phyloP scores from a whole-genome alignment of 1,284 basidiomycete species.

The Sporisorium scitamineum region DNA sequence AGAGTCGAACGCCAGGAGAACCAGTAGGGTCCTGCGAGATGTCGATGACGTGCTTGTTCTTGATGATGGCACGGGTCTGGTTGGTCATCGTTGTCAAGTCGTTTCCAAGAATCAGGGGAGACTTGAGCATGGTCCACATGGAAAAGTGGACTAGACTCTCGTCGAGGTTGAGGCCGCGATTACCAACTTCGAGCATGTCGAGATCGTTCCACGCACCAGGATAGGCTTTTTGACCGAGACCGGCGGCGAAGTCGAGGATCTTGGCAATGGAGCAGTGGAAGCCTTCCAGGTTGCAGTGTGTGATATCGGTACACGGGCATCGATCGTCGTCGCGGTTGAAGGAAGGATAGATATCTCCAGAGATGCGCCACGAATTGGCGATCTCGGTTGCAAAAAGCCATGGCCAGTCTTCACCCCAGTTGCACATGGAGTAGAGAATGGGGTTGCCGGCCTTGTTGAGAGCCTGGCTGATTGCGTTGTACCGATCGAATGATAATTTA shows the following conservation, averaged over 20 bases:
- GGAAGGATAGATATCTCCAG: constrained; percentile 28
- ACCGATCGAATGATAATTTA: constrained; percentile 54
- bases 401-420: constrained; percentile 44
- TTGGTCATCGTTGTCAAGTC: constrained; percentile 57
- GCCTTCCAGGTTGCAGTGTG: constrained; percentile 27
- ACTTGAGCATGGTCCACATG: constrained; percentile 66
- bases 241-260: constrained; percentile 27
- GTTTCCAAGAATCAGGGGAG: constrained; percentile 67
- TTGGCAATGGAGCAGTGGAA: constrained; percentile 33
- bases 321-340: constrained; percentile 35
- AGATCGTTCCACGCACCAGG: constrained; percentile 64
- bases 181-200: constrained; percentile 59
- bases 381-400: constrained; percentile 67
- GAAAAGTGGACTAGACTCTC: constrained; percentile 62
- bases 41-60: constrained; percentile 62
- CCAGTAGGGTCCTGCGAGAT: constrained; percentile 60
- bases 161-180: constrained; percentile 38
- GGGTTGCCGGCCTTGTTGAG: constrained; percentile 70
- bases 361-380: constrained; percentile 73
- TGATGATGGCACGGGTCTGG: constrained; percentile 51
- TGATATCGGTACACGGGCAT: constrained; percentile 37
- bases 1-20: constrained; percentile 48
- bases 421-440: constrained; percentile 38
- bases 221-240: constrained; percentile 52
- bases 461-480: constrained; percentile 74